A percentile compares a stretch with the other conserved stretches of the same genome.
These are phyloP conservation scores for Monilinia polystroma DNA, from an alignment of 2,329 filamentous ascomycete species.

Conservation along the genomic window DNA sequence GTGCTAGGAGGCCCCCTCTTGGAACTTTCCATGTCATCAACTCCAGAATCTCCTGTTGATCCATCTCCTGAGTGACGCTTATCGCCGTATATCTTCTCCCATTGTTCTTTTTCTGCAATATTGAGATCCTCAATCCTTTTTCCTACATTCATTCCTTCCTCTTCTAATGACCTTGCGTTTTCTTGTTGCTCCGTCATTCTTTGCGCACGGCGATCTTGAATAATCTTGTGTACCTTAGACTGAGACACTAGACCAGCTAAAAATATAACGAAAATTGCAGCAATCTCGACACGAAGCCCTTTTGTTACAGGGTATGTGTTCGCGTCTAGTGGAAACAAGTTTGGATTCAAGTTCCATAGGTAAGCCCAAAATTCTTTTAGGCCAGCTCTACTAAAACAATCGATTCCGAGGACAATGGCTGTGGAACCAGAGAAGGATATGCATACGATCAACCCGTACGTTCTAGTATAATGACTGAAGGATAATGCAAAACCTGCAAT, in stretches of 20 bases:
- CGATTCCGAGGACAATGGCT: constrained; percentile 75
- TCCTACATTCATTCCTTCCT: constrained; percentile 69
- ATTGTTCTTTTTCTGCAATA: constrained; percentile 61
- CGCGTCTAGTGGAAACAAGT: constrained; percentile 75
- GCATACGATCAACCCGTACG: constrained; percentile 71
- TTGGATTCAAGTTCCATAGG: constrained; percentile 78
- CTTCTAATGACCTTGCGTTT: constrained; percentile 54
- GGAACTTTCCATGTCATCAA: constrained; percentile 48
- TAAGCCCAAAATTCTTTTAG: constrained; percentile 97
- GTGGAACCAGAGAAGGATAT: constrained; percentile 84
- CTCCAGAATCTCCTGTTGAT: constrained; percentile 36
- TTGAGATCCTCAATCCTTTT: constrained; percentile 63
- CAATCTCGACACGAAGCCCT: constrained; percentile 82
- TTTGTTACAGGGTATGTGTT: constrained; percentile 81
- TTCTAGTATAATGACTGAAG: constrained; percentile 74
- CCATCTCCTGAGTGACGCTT: constrained; percentile 43
- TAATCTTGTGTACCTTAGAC: constrained; percentile 79
- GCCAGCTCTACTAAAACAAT: constrained; percentile 86
- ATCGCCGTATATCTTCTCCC: constrained; percentile 77
- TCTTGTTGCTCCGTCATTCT: constrained; percentile 52
- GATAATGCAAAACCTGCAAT: constrained; percentile 69
- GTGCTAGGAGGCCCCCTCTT: constrained; percentile 41
- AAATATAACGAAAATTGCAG: constrained; percentile 71
- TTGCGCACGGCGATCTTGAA: constrained; percentile 61
- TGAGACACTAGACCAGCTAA: constrained; percentile 79